A percentile compares a stretch with the other conserved stretches of the same genome.
These are phyloP conservation scores for Anisodus tanguticus DNA, from an alignment of 257 asterid genomes.

Conservation along the genomic window DNA sequence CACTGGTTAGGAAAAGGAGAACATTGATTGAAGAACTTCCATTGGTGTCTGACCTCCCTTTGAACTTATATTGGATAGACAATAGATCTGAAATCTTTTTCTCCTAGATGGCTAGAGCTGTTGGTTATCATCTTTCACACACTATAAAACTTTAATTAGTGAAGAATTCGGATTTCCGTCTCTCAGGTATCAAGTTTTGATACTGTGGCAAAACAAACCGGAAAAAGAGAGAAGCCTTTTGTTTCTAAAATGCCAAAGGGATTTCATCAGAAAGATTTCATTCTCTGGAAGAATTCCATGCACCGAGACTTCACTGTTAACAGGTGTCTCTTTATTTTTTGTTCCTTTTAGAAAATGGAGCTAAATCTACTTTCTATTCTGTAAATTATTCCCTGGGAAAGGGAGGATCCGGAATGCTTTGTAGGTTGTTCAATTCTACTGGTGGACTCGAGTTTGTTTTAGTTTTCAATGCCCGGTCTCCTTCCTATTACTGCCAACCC, in stretches of 20 bases:
- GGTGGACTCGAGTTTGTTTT: neutral
- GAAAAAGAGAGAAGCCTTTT: constrained; percentile 33
- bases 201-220: constrained; percentile 50
- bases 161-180: constrained; percentile 11
- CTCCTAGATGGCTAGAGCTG: neutral
- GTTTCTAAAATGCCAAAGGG: constrained; percentile 50
- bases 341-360: constrained; percentile 18
- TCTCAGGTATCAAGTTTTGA: constrained; percentile 85
- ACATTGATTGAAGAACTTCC: neutral
- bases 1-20: neutral
- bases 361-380: neutral
- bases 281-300: constrained; percentile 76
- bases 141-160: neutral
- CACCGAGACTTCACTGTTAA: constrained; percentile 90
- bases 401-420: neutral
- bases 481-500: neutral
- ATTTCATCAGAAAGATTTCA: constrained; percentile 55
- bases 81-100: constrained; percentile 4
- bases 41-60: constrained; percentile 10
- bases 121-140: constrained; percentile 24
- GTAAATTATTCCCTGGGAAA: constrained; percentile 3
- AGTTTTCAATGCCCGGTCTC: neutral
- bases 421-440: neutral
- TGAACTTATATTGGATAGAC: neutral
- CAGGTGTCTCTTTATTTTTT: constrained; percentile 50